phyloP scores from a whole-genome alignment of 495 filamentous ascomycete species.

The Aspergillus hancockii region DNA sequence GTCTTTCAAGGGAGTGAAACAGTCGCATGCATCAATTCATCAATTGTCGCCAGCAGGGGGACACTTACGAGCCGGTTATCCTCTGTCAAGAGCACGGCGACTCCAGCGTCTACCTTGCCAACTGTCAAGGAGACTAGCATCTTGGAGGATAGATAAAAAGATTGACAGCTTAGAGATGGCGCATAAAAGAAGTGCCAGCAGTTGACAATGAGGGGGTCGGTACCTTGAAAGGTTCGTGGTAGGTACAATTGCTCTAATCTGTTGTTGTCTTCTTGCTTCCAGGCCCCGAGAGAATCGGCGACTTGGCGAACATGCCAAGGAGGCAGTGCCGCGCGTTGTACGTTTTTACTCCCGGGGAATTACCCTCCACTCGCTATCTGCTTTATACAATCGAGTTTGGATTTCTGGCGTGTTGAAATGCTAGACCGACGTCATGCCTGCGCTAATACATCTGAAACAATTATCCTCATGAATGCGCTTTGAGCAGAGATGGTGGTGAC shows the following conservation, averaged over 20 bases:
- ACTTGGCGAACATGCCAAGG: slow-evolving; percentile 23
- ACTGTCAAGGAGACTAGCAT: slow-evolving; percentile 99
- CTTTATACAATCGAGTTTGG: background rate
- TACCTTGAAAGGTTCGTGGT: slow-evolving; percentile 14
- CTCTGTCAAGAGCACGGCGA: slow-evolving; percentile 93
- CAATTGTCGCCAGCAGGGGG: slow-evolving; percentile 14
- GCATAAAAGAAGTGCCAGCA: slow-evolving; percentile 4
- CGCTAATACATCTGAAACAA: background rate
- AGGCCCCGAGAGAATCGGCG: slow-evolving; percentile 20
- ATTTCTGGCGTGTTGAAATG: background rate
- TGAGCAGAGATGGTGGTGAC: background rate
- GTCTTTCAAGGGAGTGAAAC: background rate
- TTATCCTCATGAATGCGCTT: background rate
- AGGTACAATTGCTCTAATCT: background rate
- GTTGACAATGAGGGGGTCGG: slow-evolving; percentile 3
- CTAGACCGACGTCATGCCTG: background rate
- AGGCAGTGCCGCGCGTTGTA: slow-evolving; percentile 19
- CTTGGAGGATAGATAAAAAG: slow-evolving; percentile 16
- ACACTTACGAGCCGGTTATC: slow-evolving; percentile 89
- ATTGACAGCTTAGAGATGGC: slow-evolving; percentile 5
- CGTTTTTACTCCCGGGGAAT: background rate
- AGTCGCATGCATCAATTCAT: slow-evolving; percentile 14
- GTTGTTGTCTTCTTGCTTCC: slow-evolving; percentile 8
- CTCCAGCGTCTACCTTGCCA: slow-evolving; percentile 98
- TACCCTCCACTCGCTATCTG: background rate